Base-by-base conservation (phyloP, 1,139 yeast genomes). In the Yamadazyma jaroonii region DNA sequence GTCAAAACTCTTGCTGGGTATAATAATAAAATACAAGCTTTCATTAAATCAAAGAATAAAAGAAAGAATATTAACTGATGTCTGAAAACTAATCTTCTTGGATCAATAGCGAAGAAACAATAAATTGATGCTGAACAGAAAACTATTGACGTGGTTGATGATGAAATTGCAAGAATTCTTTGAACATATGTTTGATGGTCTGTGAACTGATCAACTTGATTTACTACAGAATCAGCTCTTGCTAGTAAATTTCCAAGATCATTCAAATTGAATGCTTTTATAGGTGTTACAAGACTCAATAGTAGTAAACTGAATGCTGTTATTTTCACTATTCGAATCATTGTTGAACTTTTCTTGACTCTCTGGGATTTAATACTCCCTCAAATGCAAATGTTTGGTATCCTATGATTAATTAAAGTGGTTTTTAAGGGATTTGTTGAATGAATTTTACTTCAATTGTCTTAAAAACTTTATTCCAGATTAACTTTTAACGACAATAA, bases 51-150 rank as follows among this genome's bases (percentile, higher is more conserved):
- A 54, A 79, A 86, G 21, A 76, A 59, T 17, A 87, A 65, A 38
- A 89, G 65, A 41, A 84, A 76, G 38, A 80, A 64, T 50, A 89
- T 81, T 43, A 89, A 69, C 44, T 78, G 81, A 57, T 87, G 95
- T 31, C 95, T 69, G 54, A 84, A 85, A 28, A 81, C 79, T 31
- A 74, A 54, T 40, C 80, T 64, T 44, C 76, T 62, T 2, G 80
- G 84, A 52, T 82, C 88, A 28, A 83, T 81, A 41, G 81, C 78
- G 7, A 70, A 60, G 46, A 79, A 67, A 47, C 72, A 59, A 53
- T 79, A 80, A 42, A 83, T 61, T 5, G 82, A 79, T 1, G 64
- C 45, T 8, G 79, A 45, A 15, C 86, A 81, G 15, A 77, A 67
- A 9, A 74, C 54, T 2, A 84, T 72, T 8, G 90, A 81, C 1